Conservation (phyloP, 2,329 filamentous ascomycete species). For the Lithohypha guttulata region DNA sequence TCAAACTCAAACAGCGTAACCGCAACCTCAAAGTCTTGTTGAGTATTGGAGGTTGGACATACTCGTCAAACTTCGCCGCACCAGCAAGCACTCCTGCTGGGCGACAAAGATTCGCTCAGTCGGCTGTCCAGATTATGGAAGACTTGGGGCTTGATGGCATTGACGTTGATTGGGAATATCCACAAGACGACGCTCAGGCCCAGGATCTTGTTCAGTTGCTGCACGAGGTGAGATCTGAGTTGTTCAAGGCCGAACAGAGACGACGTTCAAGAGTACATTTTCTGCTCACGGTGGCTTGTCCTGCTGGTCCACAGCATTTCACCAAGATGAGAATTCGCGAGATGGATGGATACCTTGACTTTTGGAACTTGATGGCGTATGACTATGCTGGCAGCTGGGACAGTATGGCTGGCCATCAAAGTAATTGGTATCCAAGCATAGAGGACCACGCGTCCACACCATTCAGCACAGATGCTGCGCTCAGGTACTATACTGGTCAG, state of each 20-base stretch:
- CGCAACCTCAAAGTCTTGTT: conserved; percentile 69
- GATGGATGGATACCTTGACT: conserved; percentile 59
- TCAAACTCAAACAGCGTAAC: conserved; percentile 63
- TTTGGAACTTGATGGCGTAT: conserved; percentile 81
- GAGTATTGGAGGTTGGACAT: conserved; percentile 74
- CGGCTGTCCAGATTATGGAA: conserved; percentile 64
- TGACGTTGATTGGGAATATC: conserved; percentile 41
- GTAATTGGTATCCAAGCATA: conserved; percentile 59
- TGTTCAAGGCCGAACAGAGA: conserved; percentile 17
- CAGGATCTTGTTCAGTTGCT: conserved; percentile 34
- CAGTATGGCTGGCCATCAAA: conserved; percentile 58
- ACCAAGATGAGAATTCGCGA: conserved; percentile 49
- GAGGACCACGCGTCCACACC: conserved; percentile 57
- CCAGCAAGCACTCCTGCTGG: conserved; percentile 51
- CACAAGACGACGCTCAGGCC: conserved; percentile 32
- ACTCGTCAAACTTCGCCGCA: conserved; percentile 63
- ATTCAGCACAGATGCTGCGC: conserved; percentile 62
- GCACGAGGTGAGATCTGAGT: conserved; percentile 30
- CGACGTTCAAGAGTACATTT: conserved; percentile 12
- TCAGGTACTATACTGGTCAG: conserved; percentile 56
- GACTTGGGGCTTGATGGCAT: conserved; percentile 60
- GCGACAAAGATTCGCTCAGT: conserved; percentile 55
- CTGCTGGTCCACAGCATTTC: conserved; percentile 50
- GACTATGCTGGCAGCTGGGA: conserved; percentile 84
- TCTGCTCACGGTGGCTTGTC: conserved; percentile 21